phyloP scores from a whole-genome alignment of 2,329 filamentous ascomycete species.

The Drechslerella dactyloides region DNA sequence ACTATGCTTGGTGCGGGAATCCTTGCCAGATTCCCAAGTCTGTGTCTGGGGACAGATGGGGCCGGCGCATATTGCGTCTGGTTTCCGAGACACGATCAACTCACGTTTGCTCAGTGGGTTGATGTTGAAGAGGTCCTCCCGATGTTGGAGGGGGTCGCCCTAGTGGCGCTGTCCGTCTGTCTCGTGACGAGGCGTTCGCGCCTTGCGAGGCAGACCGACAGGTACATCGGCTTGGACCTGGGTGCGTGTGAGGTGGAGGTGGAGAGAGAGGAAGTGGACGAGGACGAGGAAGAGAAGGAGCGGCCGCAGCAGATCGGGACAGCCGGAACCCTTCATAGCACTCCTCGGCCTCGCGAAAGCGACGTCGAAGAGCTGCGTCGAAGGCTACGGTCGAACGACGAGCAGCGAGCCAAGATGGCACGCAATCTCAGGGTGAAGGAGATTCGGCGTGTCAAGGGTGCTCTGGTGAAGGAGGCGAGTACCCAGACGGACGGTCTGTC shows the following conservation, averaged over 20 bases:
- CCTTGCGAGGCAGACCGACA: too few relatives aligned
- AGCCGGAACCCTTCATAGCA: background rate
- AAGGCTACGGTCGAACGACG: background rate
- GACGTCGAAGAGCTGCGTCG: background rate
- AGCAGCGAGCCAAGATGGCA: background rate
- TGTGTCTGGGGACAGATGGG: too few relatives aligned
- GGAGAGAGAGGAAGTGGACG: too few relatives aligned
- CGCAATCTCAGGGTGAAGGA: background rate
- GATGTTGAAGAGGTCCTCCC: too few relatives aligned
- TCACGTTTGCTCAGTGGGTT: too few relatives aligned
- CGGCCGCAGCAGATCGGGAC: background rate
- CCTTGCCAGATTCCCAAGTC: too few relatives aligned
- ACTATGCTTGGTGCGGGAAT: background rate
- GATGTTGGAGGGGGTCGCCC: too few relatives aligned
- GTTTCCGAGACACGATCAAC: too few relatives aligned
- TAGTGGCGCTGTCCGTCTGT: too few relatives aligned
- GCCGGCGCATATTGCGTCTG: too few relatives aligned
- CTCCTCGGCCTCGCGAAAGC: background rate
- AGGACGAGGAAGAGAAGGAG: background rate
- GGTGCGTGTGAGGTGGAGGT: slow-evolving; percentile 3
- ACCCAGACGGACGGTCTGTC: slow-evolving; percentile 4
- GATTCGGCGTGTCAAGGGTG: background rate
- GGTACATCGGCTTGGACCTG: background rate
- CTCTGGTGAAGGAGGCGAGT: background rate
- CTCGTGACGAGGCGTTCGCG: too few relatives aligned